Base-by-base conservation (phyloP, 805 yeast species). In the Ogataea pignaliae region DNA sequence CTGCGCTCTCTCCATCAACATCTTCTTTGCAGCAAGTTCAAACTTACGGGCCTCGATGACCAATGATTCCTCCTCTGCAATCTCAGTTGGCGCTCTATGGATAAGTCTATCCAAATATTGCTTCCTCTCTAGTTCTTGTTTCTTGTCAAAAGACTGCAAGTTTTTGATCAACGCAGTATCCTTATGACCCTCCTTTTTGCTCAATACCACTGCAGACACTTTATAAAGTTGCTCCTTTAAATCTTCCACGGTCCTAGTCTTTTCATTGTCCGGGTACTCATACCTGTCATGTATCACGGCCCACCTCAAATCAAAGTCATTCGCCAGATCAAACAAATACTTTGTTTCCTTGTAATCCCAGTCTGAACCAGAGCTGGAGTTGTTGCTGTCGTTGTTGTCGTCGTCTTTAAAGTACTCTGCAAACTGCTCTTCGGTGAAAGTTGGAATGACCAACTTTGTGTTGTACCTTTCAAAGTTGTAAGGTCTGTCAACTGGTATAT, bases 31-130 rank as follows among this genome's bases (percentile, higher is more conserved):
- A 2, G 95, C 87, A 45, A 88, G 77, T 59, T 93, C 98, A 50
- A 93, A 87, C 51, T 91, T 82, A 39, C 95, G 78, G 2, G 97
- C 95, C 61, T 93, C 99, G 29, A 91, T 82, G 10, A 93, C 87
- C 40, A 93, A 70, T 0, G 96, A 88, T 62, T 93, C 98, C 60
- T 93, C 99, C 67, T 93, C 99, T 0, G 98, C 98, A 37, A 93
- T 87, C 61, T 93, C 99, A 0, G 97, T 95, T 1, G 99, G 97
- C 2, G 91, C 81, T 53, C 99, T 71, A 32, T 81, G 80, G 36
- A 91, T 71, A 33, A 93, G 68, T 48, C 87, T 78, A 54, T 82
- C 83, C 37, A 93, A 66, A 59, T 91, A 91, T 41, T 77, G 77
- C 55, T 93, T 93, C 48, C 99, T 76, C 53, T 83, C 88, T 16